Evolutionary conservation across 108 stramenopile genomes (phyloP), one percentile per base, ranked within the genome.

Genomic region (Skeletonema menzelii): DNA sequence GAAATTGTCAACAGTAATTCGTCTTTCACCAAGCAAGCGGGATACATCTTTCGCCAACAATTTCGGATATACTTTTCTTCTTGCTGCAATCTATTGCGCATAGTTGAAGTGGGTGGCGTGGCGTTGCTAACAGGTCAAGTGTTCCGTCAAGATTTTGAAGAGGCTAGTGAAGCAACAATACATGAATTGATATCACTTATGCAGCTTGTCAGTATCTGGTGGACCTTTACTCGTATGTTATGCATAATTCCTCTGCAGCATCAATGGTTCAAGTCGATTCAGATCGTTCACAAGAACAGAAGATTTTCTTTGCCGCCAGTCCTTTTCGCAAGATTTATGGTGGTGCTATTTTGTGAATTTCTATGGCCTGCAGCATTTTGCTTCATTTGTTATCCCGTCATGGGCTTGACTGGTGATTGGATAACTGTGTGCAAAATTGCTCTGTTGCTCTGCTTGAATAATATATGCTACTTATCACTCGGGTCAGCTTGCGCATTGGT

Each of bases 41-140:
- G 19, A 7, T 58, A 60, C 28, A 28, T 70, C 17, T 27, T 60
- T 10, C 27, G 28, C 1, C 28, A 40, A 15, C 69, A 70, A 70
- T 46, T 37, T 38, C 27, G 14, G 4, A 6, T 42, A 20, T 55
- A 69, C 44, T 61, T 40, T 19, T 20, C 27, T 5, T 44, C 27
- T 22, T 53, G 53, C 32, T 19, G 59, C 30, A 75, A 69, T 19
- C 14, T 67, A 19, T 20, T 60, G 10, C 42, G 74, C 5, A 1
- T 69, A 0, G 2, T 75, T 69, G 74, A 75, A 67, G 74, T 75
- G 11, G 44, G 44, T 44, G 69, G 69, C 17, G 7, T 75, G 0
- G 74, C 74, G 8, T 53, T 34, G 20, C 19, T 75, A n/a, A 69
- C 55, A 37, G 74, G 74, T 15, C 17, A 15, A 15, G 2, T 75